Conservation (phyloP, 1,284 basidiomycete genomes). For the Xerocomus minutiporus region DNA sequence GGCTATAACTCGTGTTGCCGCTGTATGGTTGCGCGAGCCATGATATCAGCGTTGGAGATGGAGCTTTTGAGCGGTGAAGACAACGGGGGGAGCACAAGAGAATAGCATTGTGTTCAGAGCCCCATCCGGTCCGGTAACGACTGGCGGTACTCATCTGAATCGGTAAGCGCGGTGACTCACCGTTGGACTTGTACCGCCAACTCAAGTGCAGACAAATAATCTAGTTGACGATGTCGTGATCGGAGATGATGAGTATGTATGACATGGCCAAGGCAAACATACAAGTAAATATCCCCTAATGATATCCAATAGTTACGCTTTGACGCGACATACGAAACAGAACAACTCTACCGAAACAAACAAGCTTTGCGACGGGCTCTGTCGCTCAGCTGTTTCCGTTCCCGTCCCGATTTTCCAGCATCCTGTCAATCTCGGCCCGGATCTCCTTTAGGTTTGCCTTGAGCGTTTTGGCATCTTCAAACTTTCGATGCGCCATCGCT, state of each 20-base stretch:
- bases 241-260: neutral
- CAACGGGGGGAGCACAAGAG: neutral
- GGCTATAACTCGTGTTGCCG: neutral
- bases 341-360: neutral
- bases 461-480: conserved; percentile 82
- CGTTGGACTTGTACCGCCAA: neutral
- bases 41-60: neutral
- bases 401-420: conserved; percentile 44
- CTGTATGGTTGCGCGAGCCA: neutral
- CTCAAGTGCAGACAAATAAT: neutral
- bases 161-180: neutral
- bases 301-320: conserved; percentile 11
- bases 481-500: conserved; percentile 80
- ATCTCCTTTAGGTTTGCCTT: conserved; percentile 75
- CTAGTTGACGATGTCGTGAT: neutral
- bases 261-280: neutral
- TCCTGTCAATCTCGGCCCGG: conserved; percentile 69
- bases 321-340: neutral
- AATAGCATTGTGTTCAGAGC: neutral
- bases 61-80: neutral
- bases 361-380: neutral
- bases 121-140: neutral
- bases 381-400: neutral
- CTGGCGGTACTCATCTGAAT: neutral
- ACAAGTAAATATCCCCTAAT: conserved; percentile 2